Evolutionary conservation across 139 green algal genomes (phyloP), one percentile per base, ranked within the genome.

Genomic region (Astrephomene gubernaculifera): DNA sequence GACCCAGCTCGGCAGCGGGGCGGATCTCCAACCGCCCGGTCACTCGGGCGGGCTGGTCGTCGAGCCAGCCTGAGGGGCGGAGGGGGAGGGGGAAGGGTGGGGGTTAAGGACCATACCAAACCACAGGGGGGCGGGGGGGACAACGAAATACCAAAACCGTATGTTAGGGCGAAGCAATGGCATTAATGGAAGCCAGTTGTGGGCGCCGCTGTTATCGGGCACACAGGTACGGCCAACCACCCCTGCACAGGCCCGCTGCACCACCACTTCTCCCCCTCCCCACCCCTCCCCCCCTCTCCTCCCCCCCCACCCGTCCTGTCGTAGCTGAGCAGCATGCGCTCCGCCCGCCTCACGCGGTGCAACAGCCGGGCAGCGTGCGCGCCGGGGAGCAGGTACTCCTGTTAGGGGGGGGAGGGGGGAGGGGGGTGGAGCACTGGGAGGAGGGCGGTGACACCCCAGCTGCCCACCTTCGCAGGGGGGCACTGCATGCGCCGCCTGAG

Each of bases 311-410:
- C 92, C 69, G 90, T 90, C 14, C 96, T 90, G 88, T 98, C 94
- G 76, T 98, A 98, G 74, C 90, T 96, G 71, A 98, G 89, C 79
- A 98, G 90, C 83, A 88, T 93, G 79, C 95, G 90, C 94, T 98
- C 96, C 24, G 94, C 95, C 4, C 95, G 81, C 10, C 96, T 79
- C 38, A 94, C 95, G 52, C 96, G 91, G 91, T 97, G 95, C 65
- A 98, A 91, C 86, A 94, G 91, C 10, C 96, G 88, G 5, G 90
- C 91, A 0, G 92, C 90, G 70, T 90, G 91, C 0, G 91, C 89
- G 17, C 90, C 91, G 12, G 91, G 91, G 35, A 94, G 54, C 68
- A 90, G 92, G 81, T 94, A 94, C 63, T 90, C 83, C 88, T 92
- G 76, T 19, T 8, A 38, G 54, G 74, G 17, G 33, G 39, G 38